Conservation (phyloP, 306 rosid genomes). For the Pterocarpus santalinus region DNA sequence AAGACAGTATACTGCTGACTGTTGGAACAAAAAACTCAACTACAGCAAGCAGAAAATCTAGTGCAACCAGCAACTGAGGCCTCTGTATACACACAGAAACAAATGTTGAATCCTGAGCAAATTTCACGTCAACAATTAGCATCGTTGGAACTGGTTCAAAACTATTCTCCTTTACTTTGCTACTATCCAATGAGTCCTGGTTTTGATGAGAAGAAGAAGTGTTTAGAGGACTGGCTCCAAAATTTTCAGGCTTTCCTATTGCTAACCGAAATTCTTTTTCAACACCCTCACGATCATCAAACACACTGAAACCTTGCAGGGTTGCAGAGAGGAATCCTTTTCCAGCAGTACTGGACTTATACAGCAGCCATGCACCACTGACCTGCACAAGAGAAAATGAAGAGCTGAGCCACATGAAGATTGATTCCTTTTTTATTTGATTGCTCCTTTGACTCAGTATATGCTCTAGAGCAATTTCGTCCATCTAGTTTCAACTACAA, state of each 20-base stretch:
- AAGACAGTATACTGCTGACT: constrained; percentile 67
- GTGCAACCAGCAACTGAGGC: constrained; percentile 93
- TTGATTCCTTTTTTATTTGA: not conserved
- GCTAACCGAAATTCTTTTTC: constrained; percentile 88
- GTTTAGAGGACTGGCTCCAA: constrained; percentile 55
- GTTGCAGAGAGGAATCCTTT: constrained; percentile 93
- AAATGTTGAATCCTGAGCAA: constrained; percentile 63
- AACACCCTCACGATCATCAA: constrained; percentile 96
- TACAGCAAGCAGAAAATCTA: constrained; percentile 94
- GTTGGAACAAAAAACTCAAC: constrained; percentile 94
- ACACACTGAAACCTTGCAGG: constrained; percentile 79
- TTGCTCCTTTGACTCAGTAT: constrained; percentile 1
- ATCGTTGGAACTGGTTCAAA: constrained; percentile 73
- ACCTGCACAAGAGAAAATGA: constrained; percentile 63
- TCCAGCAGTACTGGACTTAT: constrained; percentile 79
- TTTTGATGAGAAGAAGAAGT: constrained; percentile 51
- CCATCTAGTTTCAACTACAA: constrained; percentile 23
- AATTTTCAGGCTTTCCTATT: constrained; percentile 74
- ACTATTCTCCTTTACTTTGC: constrained; percentile 45
- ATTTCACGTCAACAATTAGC: constrained; percentile 89
- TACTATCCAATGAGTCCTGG: constrained; percentile 52
- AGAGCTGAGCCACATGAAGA: constrained; percentile 28
- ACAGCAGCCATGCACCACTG: constrained; percentile 87
- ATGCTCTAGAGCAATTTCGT: constrained; percentile 14
- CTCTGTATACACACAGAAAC: constrained; percentile 84